Evolutionary conservation across 1,139 yeast species (phyloP).

Genomic region (Maudiozyma humilis): DNA sequence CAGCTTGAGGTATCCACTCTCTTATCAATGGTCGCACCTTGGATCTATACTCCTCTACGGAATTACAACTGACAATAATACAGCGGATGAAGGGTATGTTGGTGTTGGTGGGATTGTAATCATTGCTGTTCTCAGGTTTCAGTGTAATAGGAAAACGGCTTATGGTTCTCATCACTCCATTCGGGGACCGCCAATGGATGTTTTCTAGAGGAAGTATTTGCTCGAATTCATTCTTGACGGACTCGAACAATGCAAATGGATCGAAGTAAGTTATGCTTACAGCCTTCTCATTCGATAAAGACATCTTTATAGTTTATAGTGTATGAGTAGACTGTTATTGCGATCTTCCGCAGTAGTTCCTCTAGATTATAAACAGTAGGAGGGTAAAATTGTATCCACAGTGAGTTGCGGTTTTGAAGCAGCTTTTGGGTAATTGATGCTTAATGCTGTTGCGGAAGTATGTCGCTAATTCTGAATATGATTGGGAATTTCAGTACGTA

Average conservation of each 20-base stretch:
- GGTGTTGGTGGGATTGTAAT: slow-evolving; percentile 8
- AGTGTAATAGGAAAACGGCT: slow-evolving; percentile 52
- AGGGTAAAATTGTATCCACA: too few relatives aligned
- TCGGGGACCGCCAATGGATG: slow-evolving; percentile 66
- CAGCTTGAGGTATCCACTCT: slow-evolving; percentile 63
- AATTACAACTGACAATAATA: slow-evolving; percentile 60
- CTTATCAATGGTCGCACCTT: slow-evolving; percentile 72
- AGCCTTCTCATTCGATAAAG: slow-evolving; percentile 1
- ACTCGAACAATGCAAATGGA: slow-evolving; percentile 63
- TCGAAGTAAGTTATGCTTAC: slow-evolving; percentile 68
- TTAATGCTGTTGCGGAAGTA: too few relatives aligned
- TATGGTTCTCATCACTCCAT: slow-evolving; percentile 55
- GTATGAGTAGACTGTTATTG: too few relatives aligned
- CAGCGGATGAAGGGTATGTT: slow-evolving; percentile 52
- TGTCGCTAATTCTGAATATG: too few relatives aligned
- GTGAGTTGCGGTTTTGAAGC: too few relatives aligned
- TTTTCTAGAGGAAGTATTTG: slow-evolving; percentile 58
- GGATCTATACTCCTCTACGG: slow-evolving; percentile 64
- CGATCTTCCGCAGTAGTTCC: too few relatives aligned
- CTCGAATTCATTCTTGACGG: slow-evolving; percentile 45
- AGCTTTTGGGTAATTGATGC: too few relatives aligned
- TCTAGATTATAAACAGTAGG: too few relatives aligned
- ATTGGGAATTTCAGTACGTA: too few relatives aligned
- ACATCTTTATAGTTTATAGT: not conserved
- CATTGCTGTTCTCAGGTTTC: slow-evolving; percentile 44